Evolutionary conservation across 2,329 filamentous ascomycete species (phyloP).

Genomic region (Epichloe amarillans): DNA sequence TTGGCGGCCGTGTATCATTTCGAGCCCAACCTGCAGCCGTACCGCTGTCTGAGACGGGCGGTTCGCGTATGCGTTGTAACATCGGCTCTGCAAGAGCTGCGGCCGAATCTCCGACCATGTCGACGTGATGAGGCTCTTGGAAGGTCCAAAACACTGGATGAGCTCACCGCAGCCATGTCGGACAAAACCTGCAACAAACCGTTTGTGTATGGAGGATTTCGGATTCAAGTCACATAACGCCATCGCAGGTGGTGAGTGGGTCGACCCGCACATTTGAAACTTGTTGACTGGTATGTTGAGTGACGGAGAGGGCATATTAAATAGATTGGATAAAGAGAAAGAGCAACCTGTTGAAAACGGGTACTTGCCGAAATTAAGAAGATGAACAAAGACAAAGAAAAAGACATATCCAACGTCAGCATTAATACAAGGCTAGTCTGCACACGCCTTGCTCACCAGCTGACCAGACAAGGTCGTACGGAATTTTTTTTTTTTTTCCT

Average conservation of each 20-base stretch:
- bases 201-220: constrained; percentile 2
- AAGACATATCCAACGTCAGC: background rate
- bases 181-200: constrained; percentile 6
- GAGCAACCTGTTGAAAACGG: background rate
- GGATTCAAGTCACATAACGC: background rate
- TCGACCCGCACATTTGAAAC: too few species aligned
- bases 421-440: background rate
- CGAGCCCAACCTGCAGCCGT: background rate
- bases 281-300: background rate
- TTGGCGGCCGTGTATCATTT: background rate
- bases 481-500: too few species aligned
- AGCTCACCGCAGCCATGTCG: constrained; percentile 4
- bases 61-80: constrained; percentile 1
- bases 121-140: background rate
- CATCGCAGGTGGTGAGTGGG: background rate
- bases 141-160: constrained; percentile 5
- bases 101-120: constrained; percentile 3
- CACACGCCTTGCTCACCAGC: background rate
- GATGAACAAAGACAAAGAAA: too few species aligned
- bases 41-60: background rate
- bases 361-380: background rate
- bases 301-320: background rate
- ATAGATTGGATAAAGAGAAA: background rate
- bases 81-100: constrained; percentile 1
- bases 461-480: background rate